Base-by-base conservation (phyloP, 495 filamentous ascomycete species). In the Hypoxylon lenormandii region DNA sequence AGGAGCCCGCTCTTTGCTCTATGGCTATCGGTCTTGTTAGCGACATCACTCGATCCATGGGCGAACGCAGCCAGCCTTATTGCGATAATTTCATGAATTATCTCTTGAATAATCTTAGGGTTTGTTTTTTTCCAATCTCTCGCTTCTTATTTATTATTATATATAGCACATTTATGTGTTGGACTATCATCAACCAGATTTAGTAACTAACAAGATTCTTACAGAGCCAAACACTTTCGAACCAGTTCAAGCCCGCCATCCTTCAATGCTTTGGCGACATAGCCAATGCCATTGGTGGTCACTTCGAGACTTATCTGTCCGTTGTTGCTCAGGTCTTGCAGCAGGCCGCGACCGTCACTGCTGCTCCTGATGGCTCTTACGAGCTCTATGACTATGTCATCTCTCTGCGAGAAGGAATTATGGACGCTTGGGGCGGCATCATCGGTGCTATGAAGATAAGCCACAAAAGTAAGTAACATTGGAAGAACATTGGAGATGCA, bases 81-180 rank as follows among this genome's bases (percentile, higher is more conserved):
- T 98, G 95, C 80, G 96, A 98, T 73, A 83, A 86, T 60, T 97
- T 98, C 76, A 98, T 98, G 95, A 98, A 98, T 80, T 90, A 92
- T 72, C 84, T 98, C 37, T 86, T 98, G 64, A 91, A 90, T 78
- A 96, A 94, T 74, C 85, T 98, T 10, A 86, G 91, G 77, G 92
- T 95, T 79, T 79, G 89, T 84, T 52, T 60, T 53, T 58, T 22
- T 42, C 19, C 47, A 42, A 19, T 22, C 26, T 58, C 26, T 5
- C 43, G 51, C 23, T 28, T 22, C 40, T 37, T 11, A 11, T 52
- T 54, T 26, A 36, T 51, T 18, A 11, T 21, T 45, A 36, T 37
- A 10, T 36, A 10, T 36, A 15, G 15, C 37, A 36, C 26, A 18
- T n/a, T 30, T 33, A 4, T 56, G 48, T 50, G 2, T 68, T 49